Base-by-base conservation (phyloP, 148 eudicot species). In the Persicaria maculosa region DNA sequence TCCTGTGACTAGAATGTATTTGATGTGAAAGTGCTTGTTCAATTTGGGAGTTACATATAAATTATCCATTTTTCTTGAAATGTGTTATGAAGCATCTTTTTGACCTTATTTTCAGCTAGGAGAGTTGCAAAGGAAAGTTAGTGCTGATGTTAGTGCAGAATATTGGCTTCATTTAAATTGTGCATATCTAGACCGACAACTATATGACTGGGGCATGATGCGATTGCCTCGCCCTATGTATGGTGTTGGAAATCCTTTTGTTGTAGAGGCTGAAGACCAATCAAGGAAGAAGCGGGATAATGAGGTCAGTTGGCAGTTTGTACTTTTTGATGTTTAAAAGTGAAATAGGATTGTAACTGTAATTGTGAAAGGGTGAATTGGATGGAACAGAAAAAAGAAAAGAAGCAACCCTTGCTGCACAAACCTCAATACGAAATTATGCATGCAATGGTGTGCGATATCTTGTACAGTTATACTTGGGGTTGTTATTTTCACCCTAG, bases 121-220 rank as follows among this genome's bases (percentile, higher is more conserved):
- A 20, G 97, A 90, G 77, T 71, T 96, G 80, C 99, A 96, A 79
- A 84, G 76, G 68, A 96, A 92, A 80, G 93, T 96, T 19, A 89
- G 97, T 64, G 84, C 88, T 75, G 94, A 88, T 76, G 93, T 96
- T 53, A 89, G 92, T 83, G 80, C 97, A 77, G 99, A 96, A 73
- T 89, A 89, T 78, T 92, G 94, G 99, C 93, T 96, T 75, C 91
- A 91, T 57, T 76, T 85, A 77, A 86, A 77, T 61, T 96, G 99
- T 81, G 89, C 87, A 72, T 79, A 83, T 80, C 95, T 97, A 55
- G 93, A 90, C 22, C 80, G 88, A 78, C 92, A 92, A 83, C 76
- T 96, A 72, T 96, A 84, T 85, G 99, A 96, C 78, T 96, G 99
- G 93, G 95, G 97, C 65, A 89, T 92, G 97, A 85, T 82, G 77